Evolutionary conservation across 495 filamentous ascomycete genomes (phyloP).

Genomic region (Tuber melanosporum): DNA sequence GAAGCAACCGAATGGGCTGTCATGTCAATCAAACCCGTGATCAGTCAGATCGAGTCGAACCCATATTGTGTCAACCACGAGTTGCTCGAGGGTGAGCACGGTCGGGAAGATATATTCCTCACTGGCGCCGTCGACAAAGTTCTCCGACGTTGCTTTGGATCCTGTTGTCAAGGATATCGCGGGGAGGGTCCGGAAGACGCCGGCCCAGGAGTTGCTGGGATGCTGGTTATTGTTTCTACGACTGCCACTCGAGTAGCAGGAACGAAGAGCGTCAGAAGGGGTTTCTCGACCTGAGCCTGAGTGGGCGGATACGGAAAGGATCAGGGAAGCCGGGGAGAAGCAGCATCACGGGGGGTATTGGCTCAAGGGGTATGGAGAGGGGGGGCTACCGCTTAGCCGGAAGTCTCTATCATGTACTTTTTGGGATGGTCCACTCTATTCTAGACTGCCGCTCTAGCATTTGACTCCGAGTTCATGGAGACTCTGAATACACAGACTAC

Average conservation of each 20-base stretch:
- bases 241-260: conserved; percentile 47
- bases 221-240: conserved; percentile 31
- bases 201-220: conserved; percentile 44
- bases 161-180: conserved; percentile 46
- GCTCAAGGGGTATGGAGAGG: conserved; percentile 49
- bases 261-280: conserved; percentile 60
- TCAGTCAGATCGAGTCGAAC: conserved; percentile 52
- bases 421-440: neutral
- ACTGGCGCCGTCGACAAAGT: conserved; percentile 23
- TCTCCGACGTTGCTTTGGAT: conserved; percentile 56
- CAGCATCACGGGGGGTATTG: conserved; percentile 63
- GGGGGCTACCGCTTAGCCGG: neutral
- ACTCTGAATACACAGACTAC: neutral
- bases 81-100: conserved; percentile 44
- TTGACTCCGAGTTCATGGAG: neutral
- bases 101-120: conserved; percentile 50
- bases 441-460: neutral
- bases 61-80: conserved; percentile 50
- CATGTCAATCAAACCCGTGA: conserved; percentile 46
- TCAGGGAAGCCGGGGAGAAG: conserved; percentile 58
- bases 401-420: neutral
- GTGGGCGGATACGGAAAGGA: conserved; percentile 46
- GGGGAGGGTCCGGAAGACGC: conserved; percentile 38
- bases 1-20: too few species aligned
- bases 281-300: conserved; percentile 57